Conservation (phyloP, 495 filamentous ascomycete species). For the Penicillium pulvis region DNA sequence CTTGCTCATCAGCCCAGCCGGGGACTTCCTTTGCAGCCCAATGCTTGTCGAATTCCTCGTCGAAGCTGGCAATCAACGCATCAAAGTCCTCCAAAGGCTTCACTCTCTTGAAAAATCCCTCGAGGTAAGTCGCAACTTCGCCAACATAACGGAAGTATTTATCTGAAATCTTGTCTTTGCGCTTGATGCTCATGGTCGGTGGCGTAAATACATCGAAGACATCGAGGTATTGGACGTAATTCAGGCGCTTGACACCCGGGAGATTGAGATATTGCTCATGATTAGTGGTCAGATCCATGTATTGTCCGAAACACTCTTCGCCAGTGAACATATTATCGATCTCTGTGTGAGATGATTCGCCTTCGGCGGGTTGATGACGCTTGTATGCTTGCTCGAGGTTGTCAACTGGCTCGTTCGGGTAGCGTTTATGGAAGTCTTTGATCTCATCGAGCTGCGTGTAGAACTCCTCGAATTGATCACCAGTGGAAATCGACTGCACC, state of each 20-base stretch:
- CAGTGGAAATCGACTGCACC: constrained; percentile 78
- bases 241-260: constrained; percentile 75
- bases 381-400: constrained; percentile 93
- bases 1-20: constrained; percentile 72
- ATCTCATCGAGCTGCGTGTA: constrained; percentile 80
- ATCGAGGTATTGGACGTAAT: constrained; percentile 89
- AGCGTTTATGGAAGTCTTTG: constrained; percentile 84
- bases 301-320: constrained; percentile 89
- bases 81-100: constrained; percentile 81
- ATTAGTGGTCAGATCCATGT: constrained; percentile 78
- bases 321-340: constrained; percentile 94
- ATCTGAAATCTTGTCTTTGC: constrained; percentile 82
- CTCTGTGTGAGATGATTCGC: constrained; percentile 61
- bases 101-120: constrained; percentile 79
- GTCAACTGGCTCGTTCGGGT: constrained; percentile 93
- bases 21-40: constrained; percentile 79
- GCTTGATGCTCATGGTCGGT: constrained; percentile 68
- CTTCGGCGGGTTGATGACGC: constrained; percentile 65
- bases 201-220: constrained; percentile 83
- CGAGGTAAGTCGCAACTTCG: constrained; percentile 77
- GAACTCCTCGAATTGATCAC: constrained; percentile 90
- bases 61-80: constrained; percentile 71
- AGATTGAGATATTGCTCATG: constrained; percentile 93
- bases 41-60: constrained; percentile 77
- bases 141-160: constrained; percentile 88